These are phyloP conservation scores for Elymus sibiricus DNA, from an alignment of 176 grass and related monocot genomes.

Conservation along the genomic window DNA sequence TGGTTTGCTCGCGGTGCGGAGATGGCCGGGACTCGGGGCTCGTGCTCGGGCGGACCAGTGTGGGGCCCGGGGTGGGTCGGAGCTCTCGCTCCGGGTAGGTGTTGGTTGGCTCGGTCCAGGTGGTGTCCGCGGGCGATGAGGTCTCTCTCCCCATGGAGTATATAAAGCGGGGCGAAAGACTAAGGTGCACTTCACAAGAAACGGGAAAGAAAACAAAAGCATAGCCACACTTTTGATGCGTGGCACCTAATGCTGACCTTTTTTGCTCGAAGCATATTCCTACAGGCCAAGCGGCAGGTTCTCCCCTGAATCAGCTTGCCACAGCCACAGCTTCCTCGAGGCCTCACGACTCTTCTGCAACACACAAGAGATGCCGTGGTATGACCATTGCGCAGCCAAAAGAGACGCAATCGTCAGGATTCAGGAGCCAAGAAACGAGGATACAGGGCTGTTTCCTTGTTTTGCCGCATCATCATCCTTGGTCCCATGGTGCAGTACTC, in stretches of 20 bases:
- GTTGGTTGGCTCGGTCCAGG: too few species aligned
- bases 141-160: too few species aligned
- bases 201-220: background rate
- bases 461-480: background rate
- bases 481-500: background rate
- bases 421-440: background rate
- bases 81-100: too few species aligned
- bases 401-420: background rate
- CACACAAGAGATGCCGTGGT: background rate
- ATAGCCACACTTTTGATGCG: background rate
- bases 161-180: too few species aligned
- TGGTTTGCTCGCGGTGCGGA: too few species aligned
- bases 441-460: background rate
- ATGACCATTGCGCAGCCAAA: background rate
- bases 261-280: slow-evolving; percentile 24
- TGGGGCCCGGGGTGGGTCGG: too few species aligned
- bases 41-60: too few species aligned
- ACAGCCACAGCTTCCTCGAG: slow-evolving; percentile 2
- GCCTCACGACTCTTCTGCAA: background rate
- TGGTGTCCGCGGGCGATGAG: too few species aligned
- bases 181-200: background rate
- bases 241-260: slow-evolving; percentile 5
- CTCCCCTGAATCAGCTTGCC: background rate
- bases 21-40: too few species aligned
- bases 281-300: background rate